Conservation (phyloP, 129 eudicot species). For the carrot (Daucus carota) region DNA sequence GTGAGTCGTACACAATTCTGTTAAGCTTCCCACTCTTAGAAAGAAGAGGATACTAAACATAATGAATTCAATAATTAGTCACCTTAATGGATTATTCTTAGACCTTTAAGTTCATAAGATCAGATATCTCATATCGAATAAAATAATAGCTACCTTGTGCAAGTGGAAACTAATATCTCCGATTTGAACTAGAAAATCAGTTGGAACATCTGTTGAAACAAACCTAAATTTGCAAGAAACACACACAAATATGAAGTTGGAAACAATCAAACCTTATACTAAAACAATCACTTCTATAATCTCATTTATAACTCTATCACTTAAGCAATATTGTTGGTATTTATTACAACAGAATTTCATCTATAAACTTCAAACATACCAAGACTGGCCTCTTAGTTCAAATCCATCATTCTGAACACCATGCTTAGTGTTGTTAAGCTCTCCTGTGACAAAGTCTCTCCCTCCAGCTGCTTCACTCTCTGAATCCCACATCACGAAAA, state of each 20-base stretch:
- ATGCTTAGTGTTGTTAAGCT: conserved; percentile 35
- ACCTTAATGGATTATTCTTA: background rate
- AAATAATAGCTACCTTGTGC: conserved; percentile 57
- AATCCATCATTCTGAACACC: conserved; percentile 58
- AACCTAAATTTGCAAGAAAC: conserved; percentile 34
- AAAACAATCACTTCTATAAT: background rate
- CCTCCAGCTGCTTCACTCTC: conserved; percentile 51
- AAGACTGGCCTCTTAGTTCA: conserved; percentile 80
- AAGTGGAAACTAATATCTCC: conserved; percentile 80
- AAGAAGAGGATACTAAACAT: conserved; percentile 53
- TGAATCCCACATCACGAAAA: conserved; percentile 71
- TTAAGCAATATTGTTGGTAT: background rate
- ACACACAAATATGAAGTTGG: conserved; percentile 3
- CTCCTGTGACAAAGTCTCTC: conserved; percentile 56
- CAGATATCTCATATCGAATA: background rate
- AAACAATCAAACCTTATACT: background rate
- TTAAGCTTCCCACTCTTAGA: conserved; percentile 80
- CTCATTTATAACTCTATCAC: background rate
- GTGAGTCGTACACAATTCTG: conserved; percentile 62
- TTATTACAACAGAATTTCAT: background rate
- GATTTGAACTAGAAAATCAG: conserved; percentile 74
- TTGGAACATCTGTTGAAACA: conserved; percentile 80
- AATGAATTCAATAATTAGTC: conserved; percentile 1
- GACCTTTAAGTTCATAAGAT: background rate
- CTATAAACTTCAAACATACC: conserved; percentile 38